A percentile compares a stretch with the other conserved stretches of the same genome.
Conservation (phyloP, 2,329 filamentous ascomycete species). For the Akanthomyces uredinophilus region DNA sequence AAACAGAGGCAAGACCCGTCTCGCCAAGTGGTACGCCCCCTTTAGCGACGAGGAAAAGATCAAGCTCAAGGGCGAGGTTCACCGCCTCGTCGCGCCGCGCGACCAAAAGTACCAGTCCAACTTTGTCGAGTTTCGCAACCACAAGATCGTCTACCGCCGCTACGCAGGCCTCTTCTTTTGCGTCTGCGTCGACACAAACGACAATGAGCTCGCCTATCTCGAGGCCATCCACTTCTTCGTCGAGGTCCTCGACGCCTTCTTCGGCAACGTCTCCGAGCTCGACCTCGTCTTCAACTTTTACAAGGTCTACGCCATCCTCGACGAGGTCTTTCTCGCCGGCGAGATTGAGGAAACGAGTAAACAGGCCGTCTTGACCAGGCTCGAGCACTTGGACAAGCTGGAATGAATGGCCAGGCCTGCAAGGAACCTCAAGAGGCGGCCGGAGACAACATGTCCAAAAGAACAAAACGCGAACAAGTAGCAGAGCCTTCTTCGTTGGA, state of each 20-base stretch:
- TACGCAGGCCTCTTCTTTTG: slow-evolving; percentile 99
- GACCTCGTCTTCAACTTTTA: slow-evolving; percentile 82
- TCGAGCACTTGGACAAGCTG: slow-evolving; percentile 95
- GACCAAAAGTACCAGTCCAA: slow-evolving; percentile 99
- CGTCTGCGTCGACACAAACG: slow-evolving; percentile 97
- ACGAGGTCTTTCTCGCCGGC: slow-evolving; percentile 95
- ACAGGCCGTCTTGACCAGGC: slow-evolving; percentile 86
- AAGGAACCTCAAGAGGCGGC: background rate
- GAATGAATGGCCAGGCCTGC: slow-evolving; percentile 51
- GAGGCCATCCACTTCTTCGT: slow-evolving; percentile 99
- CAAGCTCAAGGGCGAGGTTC: slow-evolving; percentile 97
- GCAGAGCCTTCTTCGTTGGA: background rate
- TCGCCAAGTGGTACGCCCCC: slow-evolving; percentile 98
- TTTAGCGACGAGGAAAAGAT: slow-evolving; percentile 99
- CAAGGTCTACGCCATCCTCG: slow-evolving; percentile 94
- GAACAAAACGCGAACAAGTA: background rate
- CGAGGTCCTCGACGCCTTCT: slow-evolving; percentile 96
- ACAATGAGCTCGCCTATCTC: slow-evolving; percentile 94
- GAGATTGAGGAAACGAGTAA: slow-evolving; percentile 99
- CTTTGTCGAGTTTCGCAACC: slow-evolving; percentile 93
- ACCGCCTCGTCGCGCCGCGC: slow-evolving; percentile 92
- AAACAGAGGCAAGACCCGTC: slow-evolving; percentile 86
- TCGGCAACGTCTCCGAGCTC: slow-evolving; percentile 97
- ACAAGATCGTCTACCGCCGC: slow-evolving; percentile 94
- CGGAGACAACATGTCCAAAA: background rate